These are phyloP conservation scores for Gnomoniopsis sp. DNA, from an alignment of 2,329 filamentous ascomycete species.

Conservation along the genomic window DNA sequence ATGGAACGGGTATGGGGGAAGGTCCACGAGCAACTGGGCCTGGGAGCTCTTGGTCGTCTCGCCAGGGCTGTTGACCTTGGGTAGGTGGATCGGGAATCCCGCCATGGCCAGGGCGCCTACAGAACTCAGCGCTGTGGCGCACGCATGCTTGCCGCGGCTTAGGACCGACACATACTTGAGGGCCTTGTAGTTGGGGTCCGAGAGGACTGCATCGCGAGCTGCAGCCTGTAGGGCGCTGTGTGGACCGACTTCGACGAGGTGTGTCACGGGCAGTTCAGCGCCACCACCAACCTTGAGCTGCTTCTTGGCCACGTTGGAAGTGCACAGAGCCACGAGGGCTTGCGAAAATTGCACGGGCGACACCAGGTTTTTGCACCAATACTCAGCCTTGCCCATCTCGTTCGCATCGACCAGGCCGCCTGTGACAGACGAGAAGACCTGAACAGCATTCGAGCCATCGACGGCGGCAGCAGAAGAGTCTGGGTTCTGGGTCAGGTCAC, in stretches of 20 bases:
- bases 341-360: conserved; percentile 13
- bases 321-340: conserved; percentile 16
- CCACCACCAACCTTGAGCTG: conserved; percentile 15
- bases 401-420: neutral
- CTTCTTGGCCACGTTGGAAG: conserved; percentile 15
- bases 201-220: conserved; percentile 20
- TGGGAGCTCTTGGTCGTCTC: neutral
- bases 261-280: conserved; percentile 13
- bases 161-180: conserved; percentile 9
- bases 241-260: conserved; percentile 29
- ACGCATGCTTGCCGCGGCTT: conserved; percentile 7
- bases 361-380: conserved; percentile 18
- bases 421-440: conserved; percentile 11
- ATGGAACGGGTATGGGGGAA: conserved; percentile 46
- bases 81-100: conserved; percentile 1
- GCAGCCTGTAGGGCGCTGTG: conserved; percentile 27
- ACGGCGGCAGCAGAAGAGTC: neutral
- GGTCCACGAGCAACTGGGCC: conserved; percentile 21
- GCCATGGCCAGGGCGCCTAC: conserved; percentile 7
- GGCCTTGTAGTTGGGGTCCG: conserved; percentile 13
- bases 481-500: conserved; percentile 7
- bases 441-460: neutral
- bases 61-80: conserved; percentile 8
- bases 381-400: conserved; percentile 18
- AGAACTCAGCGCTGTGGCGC: conserved; percentile 4